These are phyloP conservation scores for Coniochaeta hoffmannii DNA, from an alignment of 2,329 filamentous ascomycete genomes.

Conservation along the genomic window DNA sequence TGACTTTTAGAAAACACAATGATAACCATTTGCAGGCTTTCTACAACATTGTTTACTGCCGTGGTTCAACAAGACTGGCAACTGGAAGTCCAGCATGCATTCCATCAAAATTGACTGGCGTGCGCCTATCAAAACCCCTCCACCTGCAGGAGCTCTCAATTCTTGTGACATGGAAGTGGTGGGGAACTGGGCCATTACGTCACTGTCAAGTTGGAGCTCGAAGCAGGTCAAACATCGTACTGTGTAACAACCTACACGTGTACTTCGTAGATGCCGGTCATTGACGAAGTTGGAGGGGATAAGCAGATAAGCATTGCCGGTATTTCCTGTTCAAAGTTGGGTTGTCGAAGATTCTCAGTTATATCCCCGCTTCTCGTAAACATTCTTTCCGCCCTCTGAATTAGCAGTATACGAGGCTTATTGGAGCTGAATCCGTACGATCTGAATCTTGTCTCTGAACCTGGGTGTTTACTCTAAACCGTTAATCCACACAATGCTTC, in stretches of 20 bases:
- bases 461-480: not conserved
- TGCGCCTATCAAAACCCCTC: not conserved
- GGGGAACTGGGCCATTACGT: not conserved
- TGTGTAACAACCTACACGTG: no score
- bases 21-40: no score
- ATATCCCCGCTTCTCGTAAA: not conserved
- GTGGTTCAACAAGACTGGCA: not conserved
- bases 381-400: not conserved
- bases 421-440: not conserved
- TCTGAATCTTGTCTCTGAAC: not conserved
- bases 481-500: constrained; percentile 10
- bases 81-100: not conserved
- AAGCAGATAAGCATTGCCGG: not conserved
- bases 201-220: not conserved
- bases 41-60: no score
- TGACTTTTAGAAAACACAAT: no score
- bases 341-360: not conserved
- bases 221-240: not conserved
- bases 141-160: not conserved
- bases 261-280: no score
- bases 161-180: not conserved
- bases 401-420: not conserved
- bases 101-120: no score
- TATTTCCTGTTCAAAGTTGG: not conserved
- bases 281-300: not conserved